Conservation (phyloP, 2,329 filamentous ascomycete species). For the Fusarium napiforme region DNA sequence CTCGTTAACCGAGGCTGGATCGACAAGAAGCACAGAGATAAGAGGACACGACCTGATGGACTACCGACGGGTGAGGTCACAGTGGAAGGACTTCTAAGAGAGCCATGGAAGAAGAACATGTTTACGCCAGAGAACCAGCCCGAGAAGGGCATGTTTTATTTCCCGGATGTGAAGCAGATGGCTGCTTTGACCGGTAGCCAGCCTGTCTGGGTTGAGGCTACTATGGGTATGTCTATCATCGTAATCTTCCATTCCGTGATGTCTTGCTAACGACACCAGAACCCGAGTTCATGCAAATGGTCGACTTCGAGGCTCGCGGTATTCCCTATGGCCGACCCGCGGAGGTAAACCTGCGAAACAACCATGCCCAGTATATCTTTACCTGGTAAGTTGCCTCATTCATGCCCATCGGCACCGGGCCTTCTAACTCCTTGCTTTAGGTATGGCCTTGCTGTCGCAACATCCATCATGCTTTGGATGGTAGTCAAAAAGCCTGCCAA, state of each 20-base stretch:
- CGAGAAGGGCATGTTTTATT: constrained; percentile 88
- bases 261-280: constrained; percentile 59
- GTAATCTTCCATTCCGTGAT: background rate
- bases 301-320: constrained; percentile 81
- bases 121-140: constrained; percentile 94
- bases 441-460: constrained; percentile 87
- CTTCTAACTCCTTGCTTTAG: constrained; percentile 56
- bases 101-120: constrained; percentile 97
- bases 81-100: constrained; percentile 84
- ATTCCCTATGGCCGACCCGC: constrained; percentile 89
- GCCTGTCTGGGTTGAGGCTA: constrained; percentile 94
- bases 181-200: constrained; percentile 83
- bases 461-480: constrained; percentile 96
- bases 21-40: constrained; percentile 74
- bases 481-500: constrained; percentile 87
- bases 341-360: constrained; percentile 94
- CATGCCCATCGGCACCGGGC: background rate
- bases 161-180: constrained; percentile 94
- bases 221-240: constrained; percentile 74
- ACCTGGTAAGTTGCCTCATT: constrained; percentile 78
- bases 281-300: constrained; percentile 79
- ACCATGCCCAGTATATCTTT: constrained; percentile 98
- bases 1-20: constrained; percentile 95
- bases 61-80: constrained; percentile 77
- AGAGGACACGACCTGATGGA: constrained; percentile 72